Evolutionary conservation across 331 rosid genomes (phyloP), one percentile per base, ranked within the genome.

Genomic region (Saraca asoca): DNA sequence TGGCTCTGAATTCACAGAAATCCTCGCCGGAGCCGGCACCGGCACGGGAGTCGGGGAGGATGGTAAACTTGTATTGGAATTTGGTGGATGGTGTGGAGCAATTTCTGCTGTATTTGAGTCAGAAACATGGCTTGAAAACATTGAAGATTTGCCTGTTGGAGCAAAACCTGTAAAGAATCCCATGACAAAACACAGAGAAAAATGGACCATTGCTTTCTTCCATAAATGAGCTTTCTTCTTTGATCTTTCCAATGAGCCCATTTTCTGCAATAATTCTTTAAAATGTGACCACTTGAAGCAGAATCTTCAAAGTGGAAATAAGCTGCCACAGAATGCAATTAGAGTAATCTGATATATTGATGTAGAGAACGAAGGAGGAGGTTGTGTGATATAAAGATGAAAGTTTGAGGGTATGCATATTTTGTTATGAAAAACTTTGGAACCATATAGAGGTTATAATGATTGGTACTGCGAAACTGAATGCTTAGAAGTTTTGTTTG

Each of bases 101-200:
- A 60, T 42, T 14, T 75, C 63, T 69, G 83, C 41, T 65, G 31
- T 69, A 29, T 75, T 75, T 5, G 95, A 57, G 2, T 68, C 29
- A 46, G 58, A 54, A 58, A 64, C 41, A 61, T 51, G 73, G 58
- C 35, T 76, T 1, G 81, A 48, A 64, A 77, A 83, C 10, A 76
- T 20, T 20, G 86, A 84, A 73, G 80, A 67, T 58, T 85, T 87
- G 29, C 89, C 89, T 9, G 97, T 70, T 54, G 97, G 97, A 79
- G 95, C 91, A 45, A 93, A 84, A 16, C 98, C 98, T 8, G 97
- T 82, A 58, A 93, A 90, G 71, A 93, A 87, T 17, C 98, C 98
- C 90, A 87, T 84, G 5, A 86, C 81, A 72, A 93, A 93, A 71
- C 98, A 93, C 13, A 93, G 62, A 66, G 86, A 82, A 68, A 93